Evolutionary conservation across 768 basidiomycete species (phyloP).

Genomic region (Tricholoma terreum): DNA sequence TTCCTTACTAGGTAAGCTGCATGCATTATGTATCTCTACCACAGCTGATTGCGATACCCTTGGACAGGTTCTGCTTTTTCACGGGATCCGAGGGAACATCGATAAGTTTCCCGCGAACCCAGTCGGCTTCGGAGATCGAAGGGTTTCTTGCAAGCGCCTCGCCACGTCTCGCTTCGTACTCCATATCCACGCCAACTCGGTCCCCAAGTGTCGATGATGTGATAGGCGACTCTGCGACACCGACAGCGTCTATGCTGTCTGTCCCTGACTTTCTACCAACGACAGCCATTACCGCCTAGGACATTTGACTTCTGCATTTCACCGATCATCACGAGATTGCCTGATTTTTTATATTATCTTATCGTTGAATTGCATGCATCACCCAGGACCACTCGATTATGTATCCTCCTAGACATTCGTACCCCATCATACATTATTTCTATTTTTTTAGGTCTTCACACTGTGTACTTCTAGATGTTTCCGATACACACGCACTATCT

Average conservation of each 20-base stretch:
- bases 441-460: conserved; percentile 1
- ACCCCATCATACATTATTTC: neutral
- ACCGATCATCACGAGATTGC: conserved; percentile 3
- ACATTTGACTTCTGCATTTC: neutral
- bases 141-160: conserved; percentile 40
- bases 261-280: conserved; percentile 6
- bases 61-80: conserved; percentile 73
- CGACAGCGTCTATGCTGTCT: conserved; percentile 19
- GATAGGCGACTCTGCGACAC: conserved; percentile 25
- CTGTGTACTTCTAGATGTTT: conserved; percentile 3
- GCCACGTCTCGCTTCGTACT: conserved; percentile 20
- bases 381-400: neutral
- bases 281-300: conserved; percentile 9
- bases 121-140: conserved; percentile 55
- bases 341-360: neutral
- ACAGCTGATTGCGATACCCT: conserved; percentile 8
- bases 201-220: conserved; percentile 23
- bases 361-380: neutral
- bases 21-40: neutral
- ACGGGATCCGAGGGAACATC: conserved; percentile 42
- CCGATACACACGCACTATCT: conserved; percentile 1
- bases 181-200: conserved; percentile 12
- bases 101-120: conserved; percentile 29
- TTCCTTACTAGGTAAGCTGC: conserved; percentile 59
- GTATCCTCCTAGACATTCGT: neutral